phyloP scores from a whole-genome alignment of 805 yeast genomes.

The Maudiozyma barnettii region DNA sequence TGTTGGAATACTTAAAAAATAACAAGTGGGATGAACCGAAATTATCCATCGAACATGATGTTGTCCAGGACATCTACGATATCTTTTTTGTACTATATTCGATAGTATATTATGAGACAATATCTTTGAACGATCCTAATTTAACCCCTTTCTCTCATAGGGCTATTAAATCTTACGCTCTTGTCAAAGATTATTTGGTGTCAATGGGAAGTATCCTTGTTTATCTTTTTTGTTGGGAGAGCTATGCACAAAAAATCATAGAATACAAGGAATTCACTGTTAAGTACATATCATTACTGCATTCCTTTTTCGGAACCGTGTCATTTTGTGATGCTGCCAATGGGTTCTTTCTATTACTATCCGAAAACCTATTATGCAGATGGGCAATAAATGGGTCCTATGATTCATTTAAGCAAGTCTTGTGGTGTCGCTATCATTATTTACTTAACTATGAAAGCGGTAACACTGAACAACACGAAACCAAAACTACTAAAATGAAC shows the following conservation, averaged over 20 bases:
- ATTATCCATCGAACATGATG: neutral
- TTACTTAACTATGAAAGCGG: conserved; percentile 48
- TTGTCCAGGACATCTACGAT: conserved; percentile 20
- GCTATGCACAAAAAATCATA: neutral
- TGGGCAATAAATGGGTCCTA: conserved; percentile 42
- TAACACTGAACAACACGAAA: conserved; percentile 58
- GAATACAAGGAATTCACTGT: conserved; percentile 7
- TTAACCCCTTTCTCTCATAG: conserved; percentile 35
- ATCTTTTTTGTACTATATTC: conserved; percentile 37
- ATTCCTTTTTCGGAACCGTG: conserved; percentile 61
- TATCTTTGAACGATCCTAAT: conserved; percentile 31
- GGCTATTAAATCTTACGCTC: conserved; percentile 36
- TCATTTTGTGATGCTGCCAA: conserved; percentile 57
- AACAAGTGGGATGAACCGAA: conserved; percentile 30
- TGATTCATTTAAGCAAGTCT: conserved; percentile 62
- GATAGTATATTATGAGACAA: conserved; percentile 45
- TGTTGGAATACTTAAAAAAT: conserved; percentile 22
- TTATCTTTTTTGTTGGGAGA: conserved; percentile 7
- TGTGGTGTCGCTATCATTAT: conserved; percentile 72
- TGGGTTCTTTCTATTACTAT: conserved; percentile 52
- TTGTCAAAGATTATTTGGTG: conserved; percentile 38
- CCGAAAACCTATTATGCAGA: conserved; percentile 44
- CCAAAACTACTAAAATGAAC: conserved; percentile 34
- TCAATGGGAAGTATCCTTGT: conserved; percentile 19
- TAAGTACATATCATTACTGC: conserved; percentile 46